Evolutionary conservation across 129 eudicot species (phyloP), one percentile per base, ranked within the genome.

Genomic region (Pseudognaphalium luteoalbum): DNA sequence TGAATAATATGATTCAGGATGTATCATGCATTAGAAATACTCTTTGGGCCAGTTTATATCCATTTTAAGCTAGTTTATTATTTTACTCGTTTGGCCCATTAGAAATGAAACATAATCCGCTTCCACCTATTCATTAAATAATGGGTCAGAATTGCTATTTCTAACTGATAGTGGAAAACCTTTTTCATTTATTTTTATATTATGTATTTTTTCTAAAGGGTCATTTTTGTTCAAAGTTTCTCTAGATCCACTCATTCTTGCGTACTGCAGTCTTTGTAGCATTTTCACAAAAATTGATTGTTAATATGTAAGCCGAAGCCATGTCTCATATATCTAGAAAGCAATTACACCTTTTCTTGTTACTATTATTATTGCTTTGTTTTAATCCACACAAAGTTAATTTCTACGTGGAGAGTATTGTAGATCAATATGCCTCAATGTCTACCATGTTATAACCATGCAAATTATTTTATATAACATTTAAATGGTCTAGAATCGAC

Each of bases 381-480:
- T 47, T 20, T 32, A 63, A 30, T 30, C 50, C 41, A 44, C 41
- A 30, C 44, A 59, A 42, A 57, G 28, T 74, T 63, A 30, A 42
- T 0, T 9, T 44, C 20, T 19, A 21, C 28, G 33, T 29, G 34
- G 19, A 66, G 20, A 9, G 50, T 17, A 10, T 75, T n/a, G 50
- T 39, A 19, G 22, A 34, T 52, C 2, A 8, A 15, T 51, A 19
- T 76, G 54, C 66, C 16, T 65, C 68, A 58, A 20, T 29, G 28
- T 76, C 80, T 67, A 66, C 74, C 42, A 67, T 54, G 56, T 37
- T 66, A 34, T 64, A 52, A 16, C 52, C 56, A 19, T 75, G 35
- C 11, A 19, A 63, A 75, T 28, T 42, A 7, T 44, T 60, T 37
- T 30, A 25, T 68, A 25, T 14, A 21, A 21, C 12, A 22, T 35